These are phyloP conservation scores for Stagonosporopsis chrysanthemi DNA, from an alignment of 2,329 filamentous ascomycete species.

Conservation along the genomic window DNA sequence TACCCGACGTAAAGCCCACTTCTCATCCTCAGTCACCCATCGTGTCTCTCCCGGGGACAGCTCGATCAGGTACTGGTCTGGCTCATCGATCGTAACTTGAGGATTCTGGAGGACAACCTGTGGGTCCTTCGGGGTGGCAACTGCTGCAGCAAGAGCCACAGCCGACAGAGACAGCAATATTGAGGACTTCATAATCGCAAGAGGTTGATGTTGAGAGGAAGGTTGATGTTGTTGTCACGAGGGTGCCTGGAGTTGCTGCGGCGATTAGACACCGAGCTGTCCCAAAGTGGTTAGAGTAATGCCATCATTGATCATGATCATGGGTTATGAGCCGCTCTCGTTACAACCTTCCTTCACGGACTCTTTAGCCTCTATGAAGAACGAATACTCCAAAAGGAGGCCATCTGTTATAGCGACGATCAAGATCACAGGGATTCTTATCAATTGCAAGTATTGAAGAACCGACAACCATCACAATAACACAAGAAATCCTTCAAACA, in stretches of 20 bases:
- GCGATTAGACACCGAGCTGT: slow-evolving; percentile 31
- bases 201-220: slow-evolving; percentile 13
- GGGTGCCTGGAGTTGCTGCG: slow-evolving; percentile 30
- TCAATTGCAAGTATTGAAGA: no score
- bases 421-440: no score
- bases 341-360: no score
- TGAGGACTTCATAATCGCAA: slow-evolving; percentile 43
- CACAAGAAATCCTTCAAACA: background rate
- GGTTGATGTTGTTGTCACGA: slow-evolving; percentile 8
- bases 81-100: slow-evolving; percentile 37
- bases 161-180: slow-evolving; percentile 44
- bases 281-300: background rate
- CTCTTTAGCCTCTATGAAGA: no score
- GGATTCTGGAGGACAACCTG: slow-evolving; percentile 43
- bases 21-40: slow-evolving; percentile 94
- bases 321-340: no score
- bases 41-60: slow-evolving; percentile 79
- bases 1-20: slow-evolving; percentile 88
- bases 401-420: no score
- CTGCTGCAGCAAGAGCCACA: slow-evolving; percentile 39
- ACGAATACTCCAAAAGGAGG: no score
- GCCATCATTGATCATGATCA: slow-evolving; percentile 6
- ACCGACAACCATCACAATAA: no score
- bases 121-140: slow-evolving; percentile 33
- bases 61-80: slow-evolving; percentile 71